These are phyloP conservation scores for Dactylis glomerata DNA, from an alignment of 176 grass and related monocot species.

Conservation along the genomic window DNA sequence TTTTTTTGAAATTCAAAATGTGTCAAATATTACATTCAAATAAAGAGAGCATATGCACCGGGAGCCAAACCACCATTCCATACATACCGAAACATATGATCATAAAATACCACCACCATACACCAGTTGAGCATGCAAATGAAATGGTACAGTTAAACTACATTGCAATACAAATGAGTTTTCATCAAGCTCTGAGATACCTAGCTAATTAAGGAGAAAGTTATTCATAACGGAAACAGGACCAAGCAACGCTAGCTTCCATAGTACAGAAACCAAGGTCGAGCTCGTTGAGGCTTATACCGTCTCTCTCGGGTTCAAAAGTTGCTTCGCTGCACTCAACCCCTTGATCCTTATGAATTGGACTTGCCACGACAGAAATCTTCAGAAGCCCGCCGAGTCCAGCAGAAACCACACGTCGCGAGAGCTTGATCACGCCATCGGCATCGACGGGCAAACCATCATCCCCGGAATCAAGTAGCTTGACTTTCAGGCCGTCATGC, in stretches of 20 bases:
- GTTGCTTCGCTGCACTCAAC: neutral
- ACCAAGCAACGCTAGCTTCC: neutral
- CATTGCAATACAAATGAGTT: no score
- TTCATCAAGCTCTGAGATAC: neutral
- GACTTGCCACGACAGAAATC: neutral
- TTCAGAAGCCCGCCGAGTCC: neutral
- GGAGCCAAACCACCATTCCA: no score
- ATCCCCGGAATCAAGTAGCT: neutral
- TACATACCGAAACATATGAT: no score
- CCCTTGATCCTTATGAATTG: neutral
- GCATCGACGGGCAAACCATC: neutral
- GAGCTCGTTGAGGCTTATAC: neutral
- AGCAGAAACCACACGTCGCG: neutral
- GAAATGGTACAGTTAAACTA: neutral
- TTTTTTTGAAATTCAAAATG: no score
- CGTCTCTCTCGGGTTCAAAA: neutral
- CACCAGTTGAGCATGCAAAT: neutral
- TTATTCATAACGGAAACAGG: neutral
- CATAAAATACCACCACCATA: neutral
- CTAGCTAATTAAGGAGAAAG: neutral
- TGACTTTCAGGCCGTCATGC: neutral
- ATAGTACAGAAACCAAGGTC: neutral
- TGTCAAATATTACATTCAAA: no score
- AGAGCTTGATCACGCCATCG: neutral
- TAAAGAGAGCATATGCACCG: no score